These are phyloP conservation scores for Areca catechu DNA, from an alignment of 176 grass and related monocot genomes.

Conservation along the genomic window DNA sequence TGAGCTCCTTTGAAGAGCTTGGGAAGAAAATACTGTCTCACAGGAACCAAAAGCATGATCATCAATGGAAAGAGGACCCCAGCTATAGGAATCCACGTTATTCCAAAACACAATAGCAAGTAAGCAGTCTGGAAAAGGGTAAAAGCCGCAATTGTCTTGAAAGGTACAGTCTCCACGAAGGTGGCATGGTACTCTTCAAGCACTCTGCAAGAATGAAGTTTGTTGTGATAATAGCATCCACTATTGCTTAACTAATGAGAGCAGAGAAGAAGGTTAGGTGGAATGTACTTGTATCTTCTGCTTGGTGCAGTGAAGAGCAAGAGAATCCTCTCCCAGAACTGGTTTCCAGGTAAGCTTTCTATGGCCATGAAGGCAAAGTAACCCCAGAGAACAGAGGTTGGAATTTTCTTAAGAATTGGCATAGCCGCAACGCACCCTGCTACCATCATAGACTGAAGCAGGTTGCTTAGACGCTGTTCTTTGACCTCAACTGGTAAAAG, in stretches of 20 bases:
- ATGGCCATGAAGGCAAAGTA: slow-evolving; percentile 99
- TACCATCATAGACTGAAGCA: slow-evolving; percentile 71
- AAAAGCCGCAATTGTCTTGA: slow-evolving; percentile 86
- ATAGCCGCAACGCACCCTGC: slow-evolving; percentile 74
- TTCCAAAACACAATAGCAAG: slow-evolving; percentile 87
- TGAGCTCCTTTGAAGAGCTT: slow-evolving; percentile 98
- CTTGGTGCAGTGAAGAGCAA: slow-evolving; percentile 91
- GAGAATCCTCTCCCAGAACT: slow-evolving; percentile 96
- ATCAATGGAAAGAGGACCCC: slow-evolving; percentile 96
- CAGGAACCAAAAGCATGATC: slow-evolving; percentile 97
- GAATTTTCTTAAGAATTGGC: slow-evolving; percentile 89
- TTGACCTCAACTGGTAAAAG: slow-evolving; percentile 91
- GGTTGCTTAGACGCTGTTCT: slow-evolving; percentile 86
- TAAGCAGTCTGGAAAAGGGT: slow-evolving; percentile 84
- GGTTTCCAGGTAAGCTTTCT: slow-evolving; percentile 94
- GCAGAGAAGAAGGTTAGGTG: neutral
- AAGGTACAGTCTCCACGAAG: slow-evolving; percentile 93
- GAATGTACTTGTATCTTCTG: slow-evolving; percentile 83
- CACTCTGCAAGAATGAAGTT: slow-evolving; percentile 47
- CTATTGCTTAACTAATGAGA: too few relatives aligned
- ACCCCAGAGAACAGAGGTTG: slow-evolving; percentile 93
- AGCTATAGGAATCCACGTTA: slow-evolving; percentile 94
- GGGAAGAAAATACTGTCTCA: slow-evolving; percentile 87
- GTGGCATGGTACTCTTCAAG: slow-evolving; percentile 87
- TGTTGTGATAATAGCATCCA: neutral